Base-by-base conservation (phyloP, 371 early-diverging fungal genomes). In the Apophysomyces sp. region DNA sequence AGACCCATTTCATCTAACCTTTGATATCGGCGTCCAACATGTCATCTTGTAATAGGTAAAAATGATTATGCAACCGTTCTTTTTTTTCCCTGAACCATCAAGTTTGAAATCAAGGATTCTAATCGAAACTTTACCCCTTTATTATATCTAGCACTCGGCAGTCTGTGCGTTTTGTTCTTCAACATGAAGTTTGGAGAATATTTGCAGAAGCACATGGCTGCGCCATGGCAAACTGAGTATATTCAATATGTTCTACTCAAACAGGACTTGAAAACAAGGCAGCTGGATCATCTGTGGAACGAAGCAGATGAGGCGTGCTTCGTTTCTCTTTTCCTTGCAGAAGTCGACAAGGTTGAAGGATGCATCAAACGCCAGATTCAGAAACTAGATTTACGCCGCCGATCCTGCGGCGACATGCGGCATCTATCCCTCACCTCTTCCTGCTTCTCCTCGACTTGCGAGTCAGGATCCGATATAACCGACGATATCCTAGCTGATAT, bases 311-410 rank as follows among this genome's bases (percentile, higher is more conserved):
- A 94, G 67, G 72, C 77, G 4, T 81, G 85, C 52, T 93, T 94
- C 75, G 82, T 91, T 15, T 80, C 84, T 55, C 69, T 80, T 24
- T 67, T 94, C 2, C 89, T 87, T 31, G 76, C 86, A 8, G 95
- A 94, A 67, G 83, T 94, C 18, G 89, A 88, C 53, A 94, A 92
- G 82, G 92, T 94, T n/a, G 84, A 87, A 44, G 81, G 87, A 56
- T 94, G 93, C 71, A 87, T 92, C 51, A 71, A 83, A 52, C 81
- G 90, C 62, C 94, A 95, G 72, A 77, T 83, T 62, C 88, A 86
- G 61, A 92, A 93, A 64, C 78, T 92, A 37, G 77, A 79, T 55
- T 80, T 86, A 44, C 80, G 88, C 34, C 85, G 89, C 15, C 80
- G 86, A 62, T 84, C 92, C 71, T 84, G 86, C 78, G 88, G 92